Base-by-base conservation (phyloP, 148 eudicot species). In the Amaranthus cruentus region DNA sequence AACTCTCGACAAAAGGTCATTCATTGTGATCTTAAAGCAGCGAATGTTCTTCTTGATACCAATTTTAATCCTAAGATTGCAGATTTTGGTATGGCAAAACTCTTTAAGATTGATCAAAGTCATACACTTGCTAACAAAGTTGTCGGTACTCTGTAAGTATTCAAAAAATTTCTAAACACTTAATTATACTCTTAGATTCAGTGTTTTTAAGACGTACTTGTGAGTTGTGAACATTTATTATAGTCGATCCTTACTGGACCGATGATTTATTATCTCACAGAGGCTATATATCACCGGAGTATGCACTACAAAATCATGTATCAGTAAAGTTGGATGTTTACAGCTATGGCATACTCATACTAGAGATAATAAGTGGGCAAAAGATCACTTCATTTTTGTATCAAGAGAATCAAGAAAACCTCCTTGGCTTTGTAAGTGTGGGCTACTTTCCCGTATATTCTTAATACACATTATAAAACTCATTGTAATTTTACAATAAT, bases 31-130 rank as follows among this genome's bases (percentile, higher is more conserved):
- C 80, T 85, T n/a, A 85, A 80, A 80, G 72, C 85, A 5, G 80
- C 70, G 43, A 85, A 85, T 69, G 75, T 85, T 47, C 74, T 85
- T 11, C 55, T 85, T 3, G 85, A 82, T 38, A 66, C 55, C 10
- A 70, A 78, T 13, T 83, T 85, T 78, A 73, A 78, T 56, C 84
- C 88, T 10, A 85, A 85, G 74, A 85, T 85, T 66, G 78, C 86
- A 14, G 86, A 85, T 76, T 85, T 85, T 47, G 84, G 88, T 58
- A 64, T 76, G 83, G 86, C 88, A 47, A 83, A 82, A 59, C 53
- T 80, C 64, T 85, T 85, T 73, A 71, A 51, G 43, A 57, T 62
- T 14, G 83, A 80, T 59, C 77, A 80, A 53, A 74, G 76, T 63
- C 77, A 78, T 63, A 78, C 80, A n/a, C 48, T 60, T n/a, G 73